Percentiles rank a stretch among this genome's conserved stretches.
Conservation (phyloP, 805 yeast genomes). For the Torulaspora franciscae region DNA sequence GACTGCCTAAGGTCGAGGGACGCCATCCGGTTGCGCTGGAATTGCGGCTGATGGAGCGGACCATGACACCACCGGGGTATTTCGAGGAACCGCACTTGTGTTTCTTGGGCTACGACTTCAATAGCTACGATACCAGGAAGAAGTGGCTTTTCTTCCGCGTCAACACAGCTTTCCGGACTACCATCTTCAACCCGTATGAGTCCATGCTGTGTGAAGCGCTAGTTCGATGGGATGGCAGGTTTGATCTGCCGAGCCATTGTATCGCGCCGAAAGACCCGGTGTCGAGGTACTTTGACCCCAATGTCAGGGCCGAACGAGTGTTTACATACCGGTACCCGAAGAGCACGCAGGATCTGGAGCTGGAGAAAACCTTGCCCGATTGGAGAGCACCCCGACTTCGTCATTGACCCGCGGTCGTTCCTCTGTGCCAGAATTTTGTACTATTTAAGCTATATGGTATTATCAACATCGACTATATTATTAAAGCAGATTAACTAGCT, state of each 20-base stretch:
- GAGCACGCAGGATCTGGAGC: slow-evolving; percentile 8
- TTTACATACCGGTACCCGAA: slow-evolving; percentile 13
- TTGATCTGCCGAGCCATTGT: slow-evolving; percentile 2
- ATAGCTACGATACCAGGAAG: slow-evolving; percentile 6
- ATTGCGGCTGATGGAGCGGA: slow-evolving; percentile 16
- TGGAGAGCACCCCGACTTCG: slow-evolving; percentile 17
- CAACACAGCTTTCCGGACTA: slow-evolving; percentile 7
- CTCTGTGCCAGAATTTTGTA: neutral
- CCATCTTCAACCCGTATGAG: slow-evolving; percentile 15
- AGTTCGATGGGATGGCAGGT: slow-evolving; percentile 10
- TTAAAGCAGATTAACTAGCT: slow-evolving; percentile 1
- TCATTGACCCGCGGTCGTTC: neutral
- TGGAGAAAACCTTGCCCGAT: slow-evolving; percentile 10
- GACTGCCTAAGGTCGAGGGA: slow-evolving; percentile 10
- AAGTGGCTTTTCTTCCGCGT: slow-evolving; percentile 21
- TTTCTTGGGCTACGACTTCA: slow-evolving; percentile 25
- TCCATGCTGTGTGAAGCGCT: slow-evolving; percentile 8
- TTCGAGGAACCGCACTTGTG: slow-evolving; percentile 26
- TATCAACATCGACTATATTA: too few species aligned
- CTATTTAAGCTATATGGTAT: neutral
- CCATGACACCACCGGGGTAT: slow-evolving; percentile 26
- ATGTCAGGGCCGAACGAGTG: slow-evolving; percentile 8
- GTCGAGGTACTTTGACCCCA: slow-evolving; percentile 3
- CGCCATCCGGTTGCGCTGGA: slow-evolving; percentile 9
- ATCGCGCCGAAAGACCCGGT: neutral